Evolutionary conservation across 2,329 filamentous ascomycete genomes (phyloP).

Genomic region (Nigrospora osmanthi): DNA sequence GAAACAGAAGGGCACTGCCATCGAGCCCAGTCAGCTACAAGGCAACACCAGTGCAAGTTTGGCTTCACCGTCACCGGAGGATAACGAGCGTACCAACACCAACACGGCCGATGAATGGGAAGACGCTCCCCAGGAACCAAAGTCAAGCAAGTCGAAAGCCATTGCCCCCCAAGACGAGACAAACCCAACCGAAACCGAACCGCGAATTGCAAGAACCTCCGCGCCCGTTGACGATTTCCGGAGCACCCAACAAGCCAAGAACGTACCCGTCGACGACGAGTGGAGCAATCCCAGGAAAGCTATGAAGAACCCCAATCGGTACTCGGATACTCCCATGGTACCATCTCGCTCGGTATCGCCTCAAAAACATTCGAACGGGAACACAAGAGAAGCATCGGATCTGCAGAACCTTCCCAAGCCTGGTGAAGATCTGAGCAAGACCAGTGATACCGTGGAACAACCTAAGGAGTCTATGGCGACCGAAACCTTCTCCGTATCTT

Average conservation of each 20-base stretch:
- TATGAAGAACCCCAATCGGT: constrained; percentile 35
- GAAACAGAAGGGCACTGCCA: constrained; percentile 35
- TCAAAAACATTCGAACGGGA: too few relatives aligned
- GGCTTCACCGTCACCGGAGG: constrained; percentile 9
- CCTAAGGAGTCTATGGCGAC: constrained; percentile 3
- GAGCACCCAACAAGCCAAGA: constrained; percentile 5
- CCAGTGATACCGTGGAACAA: too few relatives aligned
- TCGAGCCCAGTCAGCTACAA: constrained; percentile 16
- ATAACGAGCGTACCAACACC: constrained; percentile 9
- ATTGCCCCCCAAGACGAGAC: constrained; percentile 14
- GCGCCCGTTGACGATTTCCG: constrained; percentile 7
- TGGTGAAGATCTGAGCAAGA: too few relatives aligned
- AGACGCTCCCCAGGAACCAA: constrained; percentile 14
- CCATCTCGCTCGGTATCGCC: constrained; percentile 3
- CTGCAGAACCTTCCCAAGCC: too few relatives aligned
- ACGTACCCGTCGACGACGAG: constrained; percentile 7
- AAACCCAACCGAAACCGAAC: constrained; percentile 3
- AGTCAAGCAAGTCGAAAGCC: constrained; percentile 16
- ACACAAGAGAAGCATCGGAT: too few relatives aligned
- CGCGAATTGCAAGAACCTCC: background rate
- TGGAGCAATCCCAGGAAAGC: constrained; percentile 28
- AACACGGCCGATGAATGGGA: constrained; percentile 12
- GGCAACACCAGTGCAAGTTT: constrained; percentile 11
- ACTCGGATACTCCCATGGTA: constrained; percentile 9
- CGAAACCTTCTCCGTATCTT: constrained; percentile 1